These are phyloP conservation scores for Cladorrhinum sp. DNA, from an alignment of 2,329 filamentous ascomycete genomes.

Conservation along the genomic window DNA sequence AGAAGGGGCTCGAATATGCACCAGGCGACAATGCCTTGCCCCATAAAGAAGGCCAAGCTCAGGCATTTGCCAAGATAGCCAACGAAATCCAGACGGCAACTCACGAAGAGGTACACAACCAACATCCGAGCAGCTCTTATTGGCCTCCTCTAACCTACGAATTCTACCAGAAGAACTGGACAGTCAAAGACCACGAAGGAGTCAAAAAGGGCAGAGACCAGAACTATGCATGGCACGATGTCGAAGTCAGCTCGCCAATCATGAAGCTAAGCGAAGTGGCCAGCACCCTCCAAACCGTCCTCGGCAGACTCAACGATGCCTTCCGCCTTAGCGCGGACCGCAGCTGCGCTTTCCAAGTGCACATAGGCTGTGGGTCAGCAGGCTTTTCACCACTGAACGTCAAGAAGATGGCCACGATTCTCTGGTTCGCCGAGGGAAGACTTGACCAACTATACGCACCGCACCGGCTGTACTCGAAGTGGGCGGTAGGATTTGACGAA, in stretches of 20 bases:
- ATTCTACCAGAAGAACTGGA: neutral
- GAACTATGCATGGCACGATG: neutral
- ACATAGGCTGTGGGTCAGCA: too few species aligned
- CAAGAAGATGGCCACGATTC: too few species aligned
- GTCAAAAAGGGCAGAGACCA: neutral
- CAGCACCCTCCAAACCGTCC: too few species aligned
- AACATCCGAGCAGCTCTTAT: neutral
- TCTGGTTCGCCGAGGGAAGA: too few species aligned
- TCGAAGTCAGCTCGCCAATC: neutral
- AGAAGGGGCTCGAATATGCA: neutral
- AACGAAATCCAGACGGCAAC: neutral
- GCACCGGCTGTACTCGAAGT: too few species aligned
- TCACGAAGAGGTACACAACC: neutral
- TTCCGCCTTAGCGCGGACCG: too few species aligned
- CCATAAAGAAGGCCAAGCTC: neutral
- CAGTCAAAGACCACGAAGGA: neutral
- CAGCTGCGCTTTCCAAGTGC: too few species aligned
- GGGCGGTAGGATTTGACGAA: too few species aligned
- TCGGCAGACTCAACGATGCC: too few species aligned
- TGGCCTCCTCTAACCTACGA: neutral
- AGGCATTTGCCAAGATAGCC: neutral
- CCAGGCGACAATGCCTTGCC: neutral
- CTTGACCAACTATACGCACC: too few species aligned
- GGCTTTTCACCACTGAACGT: too few species aligned
- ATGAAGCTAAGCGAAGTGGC: neutral